Base-by-base conservation (phyloP, 805 yeast species). In the Zygosaccharomyces bisporus region DNA sequence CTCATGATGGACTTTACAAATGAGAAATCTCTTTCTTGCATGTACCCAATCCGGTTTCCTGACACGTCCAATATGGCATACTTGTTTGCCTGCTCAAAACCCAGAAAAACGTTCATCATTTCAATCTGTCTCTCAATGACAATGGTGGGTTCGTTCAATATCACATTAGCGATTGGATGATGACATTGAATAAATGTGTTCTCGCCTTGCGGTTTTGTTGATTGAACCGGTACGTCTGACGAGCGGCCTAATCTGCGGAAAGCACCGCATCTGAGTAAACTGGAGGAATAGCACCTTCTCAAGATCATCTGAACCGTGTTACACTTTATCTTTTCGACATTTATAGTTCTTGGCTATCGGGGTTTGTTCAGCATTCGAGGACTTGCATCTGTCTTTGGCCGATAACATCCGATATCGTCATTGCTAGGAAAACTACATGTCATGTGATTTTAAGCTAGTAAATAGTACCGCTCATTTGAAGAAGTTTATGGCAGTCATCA, bases 81-180 rank as follows among this genome's bases (percentile, higher is more conserved):
- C 51, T 74, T 70, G 61, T 90, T 91, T 1, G 93, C 87, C 67
- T 93, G 98, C 62, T 91, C 98, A 56, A 86, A 87, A 1, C 97
- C 97, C 9, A 90, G 59, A 42, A 89, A 75, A 13, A 93, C 72
- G 58, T 88, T 90, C 88, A 88, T 82, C 70, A 83, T 75, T 67
- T 93, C 98, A 18, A 93, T 71, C 58, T 86, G 85, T 45, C 99
- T 74, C 58, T 91, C 96, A 36, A 93, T 79, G 0, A 91, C 88
- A 16, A 91, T 64, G 4, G 91, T 84, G 1, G 97, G 97, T 55
- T 87, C 87, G 33, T 75, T 74, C 32, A 91, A 66, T 4, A 90
- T 68, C 12, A 53, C 50, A 34, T 73, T 70, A 21, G 79, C 75
- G 17, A 84, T 73, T 0, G 84, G 81, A 58, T 84, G 88, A 8